These are phyloP conservation scores for Cladosporium sp. DNA, from an alignment of 2,329 filamentous ascomycete species.

Conservation along the genomic window DNA sequence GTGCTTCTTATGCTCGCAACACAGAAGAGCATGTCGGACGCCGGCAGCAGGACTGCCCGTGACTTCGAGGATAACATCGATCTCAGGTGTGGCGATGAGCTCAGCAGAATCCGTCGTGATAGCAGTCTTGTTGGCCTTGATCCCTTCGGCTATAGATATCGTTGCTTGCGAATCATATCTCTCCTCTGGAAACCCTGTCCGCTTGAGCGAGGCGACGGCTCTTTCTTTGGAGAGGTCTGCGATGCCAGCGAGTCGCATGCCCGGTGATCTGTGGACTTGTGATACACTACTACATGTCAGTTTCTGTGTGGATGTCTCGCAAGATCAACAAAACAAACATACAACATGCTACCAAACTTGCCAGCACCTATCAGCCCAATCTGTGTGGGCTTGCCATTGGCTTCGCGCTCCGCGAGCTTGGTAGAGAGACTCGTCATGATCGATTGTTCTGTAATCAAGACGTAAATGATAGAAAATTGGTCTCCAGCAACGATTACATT, in stretches of 20 bases:
- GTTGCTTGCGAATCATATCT: constrained; percentile 35
- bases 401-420: constrained; percentile 39
- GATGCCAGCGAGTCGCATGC: constrained; percentile 42
- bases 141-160: constrained; percentile 36
- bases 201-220: constrained; percentile 38
- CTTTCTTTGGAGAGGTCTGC: constrained; percentile 42
- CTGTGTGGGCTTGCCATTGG: constrained; percentile 36
- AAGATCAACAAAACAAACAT: neutral
- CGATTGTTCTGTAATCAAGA: neutral
- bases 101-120: constrained; percentile 42
- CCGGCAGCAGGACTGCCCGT: constrained; percentile 43
- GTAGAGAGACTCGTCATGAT: constrained; percentile 39
- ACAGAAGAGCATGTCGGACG: constrained; percentile 41
- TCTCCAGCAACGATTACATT: neutral
- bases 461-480: neutral
- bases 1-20: constrained; percentile 47
- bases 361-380: constrained; percentile 46
- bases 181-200: constrained; percentile 39
- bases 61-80: constrained; percentile 44
- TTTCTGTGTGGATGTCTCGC: neutral
- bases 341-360: constrained; percentile 44
- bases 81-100: constrained; percentile 41
- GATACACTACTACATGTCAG: constrained; percentile 32
- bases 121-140: constrained; percentile 38
- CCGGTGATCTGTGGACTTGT: constrained; percentile 41